These are phyloP conservation scores for Russula sp. DNA, from an alignment of 768 basidiomycete species.

Conservation along the genomic window DNA sequence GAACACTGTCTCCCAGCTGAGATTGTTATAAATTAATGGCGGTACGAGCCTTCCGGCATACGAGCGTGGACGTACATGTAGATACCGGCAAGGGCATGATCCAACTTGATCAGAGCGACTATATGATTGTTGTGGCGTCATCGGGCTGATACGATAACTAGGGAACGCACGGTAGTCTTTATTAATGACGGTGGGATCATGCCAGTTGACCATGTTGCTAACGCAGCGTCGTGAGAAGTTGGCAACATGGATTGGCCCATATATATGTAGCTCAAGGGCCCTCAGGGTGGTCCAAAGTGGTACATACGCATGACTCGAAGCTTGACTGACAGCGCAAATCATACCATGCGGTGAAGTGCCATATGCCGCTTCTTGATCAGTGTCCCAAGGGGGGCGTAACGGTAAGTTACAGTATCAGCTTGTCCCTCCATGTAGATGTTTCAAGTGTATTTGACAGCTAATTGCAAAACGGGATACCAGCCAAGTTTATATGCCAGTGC, in stretches of 20 bases:
- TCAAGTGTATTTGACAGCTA: not conserved
- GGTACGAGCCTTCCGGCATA: not conserved
- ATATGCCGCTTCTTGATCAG: not conserved
- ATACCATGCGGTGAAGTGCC: not conserved
- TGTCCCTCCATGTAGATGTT: too few relatives aligned
- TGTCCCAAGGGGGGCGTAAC: not conserved
- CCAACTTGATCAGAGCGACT: not conserved
- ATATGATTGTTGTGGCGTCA: not conserved
- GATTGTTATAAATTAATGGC: not conserved
- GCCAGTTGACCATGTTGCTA: conserved; percentile 12
- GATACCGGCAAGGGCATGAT: not conserved
- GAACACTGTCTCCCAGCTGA: conserved; percentile 2
- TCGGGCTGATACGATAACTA: not conserved
- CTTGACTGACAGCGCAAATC: not conserved
- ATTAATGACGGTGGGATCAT: not conserved
- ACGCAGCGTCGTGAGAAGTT: too few relatives aligned
- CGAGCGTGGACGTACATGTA: not conserved
- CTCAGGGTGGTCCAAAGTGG: not conserved
- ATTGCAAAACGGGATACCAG: not conserved
- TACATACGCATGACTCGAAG: not conserved
- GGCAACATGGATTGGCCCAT: not conserved
- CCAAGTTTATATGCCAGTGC: not conserved
- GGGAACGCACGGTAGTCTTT: not conserved
- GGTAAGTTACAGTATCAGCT: not conserved
- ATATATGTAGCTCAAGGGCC: not conserved